Evolutionary conservation across 2,329 filamentous ascomycete genomes (phyloP), one percentile per base, ranked within the genome.

Genomic region (Rachicladosporium sp.): DNA sequence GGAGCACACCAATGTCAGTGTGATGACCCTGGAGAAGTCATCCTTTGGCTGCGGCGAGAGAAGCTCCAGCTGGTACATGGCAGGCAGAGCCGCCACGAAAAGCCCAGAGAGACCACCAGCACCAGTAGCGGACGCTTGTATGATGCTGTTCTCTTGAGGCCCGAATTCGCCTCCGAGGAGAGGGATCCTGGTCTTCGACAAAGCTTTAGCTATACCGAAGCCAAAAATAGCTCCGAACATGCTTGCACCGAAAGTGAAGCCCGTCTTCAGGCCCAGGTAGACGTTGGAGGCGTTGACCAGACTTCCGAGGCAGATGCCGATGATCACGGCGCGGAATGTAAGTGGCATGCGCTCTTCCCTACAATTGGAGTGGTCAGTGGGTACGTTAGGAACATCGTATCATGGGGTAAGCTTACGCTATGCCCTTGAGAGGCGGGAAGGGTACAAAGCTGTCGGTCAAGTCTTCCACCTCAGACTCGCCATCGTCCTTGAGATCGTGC

Each of bases 231-330:
- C 69, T 50, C 59, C 47, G 32, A 53, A 54, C 6, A 53, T 38
- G 9, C 36, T 43, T 30, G 67, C 69, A 29, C 53, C 52, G 43
- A 65, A 64, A 1, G 61, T 65, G 60, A 62, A 64, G 23, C 63
- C 63, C 5, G 63, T 62, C 56, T 66, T 66, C 21, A 63, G 59
- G 64, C 73, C 73, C 13, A 78, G 66, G 48, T 78, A 78, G 32
- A 78, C 63, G 52, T 78, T 78, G 42, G 73, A 76, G 7, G 73
- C 72, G 49, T 76, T 76, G 47, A 78, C 73, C 6, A 78, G 63
- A n/a, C 68, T 71, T 34, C 75, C 75, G 23, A 75, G 67, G 31
- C 71, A 50, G 40, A 71, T 65, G 35, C 75, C 74, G 29, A 73
- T 59, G 31, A 75, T 41, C 13, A 78, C 57, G 10, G 74, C 73